Evolutionary conservation across 257 asterid genomes (phyloP).

Genomic region (Nicotiana knightiana): DNA sequence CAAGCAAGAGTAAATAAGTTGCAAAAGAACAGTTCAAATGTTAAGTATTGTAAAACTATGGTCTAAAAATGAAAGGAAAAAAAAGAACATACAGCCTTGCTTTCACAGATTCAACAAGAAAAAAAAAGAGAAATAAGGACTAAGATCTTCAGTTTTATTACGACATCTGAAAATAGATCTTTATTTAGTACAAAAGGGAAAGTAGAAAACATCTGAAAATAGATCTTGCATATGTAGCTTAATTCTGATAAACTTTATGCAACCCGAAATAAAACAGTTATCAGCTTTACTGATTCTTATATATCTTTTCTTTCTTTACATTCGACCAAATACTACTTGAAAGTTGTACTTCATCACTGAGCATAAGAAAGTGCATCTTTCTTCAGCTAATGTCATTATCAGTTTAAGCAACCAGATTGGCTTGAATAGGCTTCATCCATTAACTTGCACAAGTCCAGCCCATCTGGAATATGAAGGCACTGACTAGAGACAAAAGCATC

Average conservation of each 20-base stretch:
- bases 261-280: not conserved
- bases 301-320: not conserved
- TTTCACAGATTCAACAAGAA: not conserved
- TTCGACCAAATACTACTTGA: not conserved
- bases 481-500: not conserved
- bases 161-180: not conserved
- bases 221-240: not conserved
- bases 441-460: not conserved
- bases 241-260: not conserved
- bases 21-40: not conserved
- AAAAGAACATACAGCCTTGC: not conserved
- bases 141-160: not conserved
- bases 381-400: not conserved
- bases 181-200: too few relatives aligned
- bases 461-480: not conserved
- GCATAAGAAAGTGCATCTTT: not conserved
- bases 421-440: constrained; percentile 3
- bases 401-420: not conserved
- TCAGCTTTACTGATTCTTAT: not conserved
- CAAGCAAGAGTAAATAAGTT: not conserved
- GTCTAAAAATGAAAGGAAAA: too few relatives aligned
- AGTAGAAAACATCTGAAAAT: not conserved
- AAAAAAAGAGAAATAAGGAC: not conserved
- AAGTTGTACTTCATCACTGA: not conserved
- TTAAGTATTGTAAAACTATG: not conserved